Percentiles rank a stretch among this genome's conserved stretches.
phyloP scores from a whole-genome alignment of 257 asterid genomes.

The Solanum arcanum region DNA sequence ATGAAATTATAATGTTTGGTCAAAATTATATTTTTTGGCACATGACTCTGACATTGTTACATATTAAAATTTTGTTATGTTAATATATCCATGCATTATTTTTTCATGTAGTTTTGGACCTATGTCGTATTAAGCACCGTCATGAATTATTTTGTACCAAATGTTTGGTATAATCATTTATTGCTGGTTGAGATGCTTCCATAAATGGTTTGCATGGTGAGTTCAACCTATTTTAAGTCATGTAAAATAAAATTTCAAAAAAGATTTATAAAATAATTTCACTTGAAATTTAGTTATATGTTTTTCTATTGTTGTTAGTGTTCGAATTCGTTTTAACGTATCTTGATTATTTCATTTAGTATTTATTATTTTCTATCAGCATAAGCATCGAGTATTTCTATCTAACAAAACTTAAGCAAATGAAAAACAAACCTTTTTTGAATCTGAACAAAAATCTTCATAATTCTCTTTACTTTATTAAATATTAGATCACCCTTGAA shows the following conservation, averaged over 20 bases:
- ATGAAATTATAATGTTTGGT: background rate
- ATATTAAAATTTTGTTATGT: background rate
- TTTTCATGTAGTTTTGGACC: background rate
- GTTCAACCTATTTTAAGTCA: background rate
- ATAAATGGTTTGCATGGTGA: background rate
- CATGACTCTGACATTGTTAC: background rate
- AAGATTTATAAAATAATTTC: background rate
- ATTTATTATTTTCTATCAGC: background rate
- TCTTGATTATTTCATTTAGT: accelerated
- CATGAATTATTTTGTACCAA: background rate
- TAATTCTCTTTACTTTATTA: background rate
- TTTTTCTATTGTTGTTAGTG: background rate
- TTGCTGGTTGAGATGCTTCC: background rate
- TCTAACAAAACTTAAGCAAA: background rate
- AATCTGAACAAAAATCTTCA: background rate
- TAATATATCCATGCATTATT: background rate
- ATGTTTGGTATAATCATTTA: background rate
- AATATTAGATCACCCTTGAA: background rate
- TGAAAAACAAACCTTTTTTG: background rate
- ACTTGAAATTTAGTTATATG: background rate
- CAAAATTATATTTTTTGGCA: background rate
- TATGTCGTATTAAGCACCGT: background rate
- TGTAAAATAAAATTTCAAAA: background rate
- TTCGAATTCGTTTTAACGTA: background rate
- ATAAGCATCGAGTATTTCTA: background rate